Evolutionary conservation across 1,284 basidiomycete species (phyloP).

Genomic region (Caloboletus firmus): DNA sequence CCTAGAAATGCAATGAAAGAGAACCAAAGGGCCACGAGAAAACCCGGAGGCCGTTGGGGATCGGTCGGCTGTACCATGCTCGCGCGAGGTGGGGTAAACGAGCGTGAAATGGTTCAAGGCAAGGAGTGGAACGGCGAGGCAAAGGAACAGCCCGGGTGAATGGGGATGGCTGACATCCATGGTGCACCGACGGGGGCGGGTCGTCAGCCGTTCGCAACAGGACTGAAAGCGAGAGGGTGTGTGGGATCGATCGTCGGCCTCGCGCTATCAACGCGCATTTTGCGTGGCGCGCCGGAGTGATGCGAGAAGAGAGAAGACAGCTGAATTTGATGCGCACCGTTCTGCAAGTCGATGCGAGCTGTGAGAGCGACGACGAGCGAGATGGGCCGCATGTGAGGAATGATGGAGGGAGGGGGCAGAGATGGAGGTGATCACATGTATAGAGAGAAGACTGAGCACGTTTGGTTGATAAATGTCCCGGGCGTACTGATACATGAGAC

Average conservation of each 20-base stretch:
- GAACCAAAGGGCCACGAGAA: slow-evolving; percentile 20
- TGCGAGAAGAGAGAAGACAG: background rate
- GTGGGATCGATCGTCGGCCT: slow-evolving; percentile 19
- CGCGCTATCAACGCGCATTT: slow-evolving; percentile 11
- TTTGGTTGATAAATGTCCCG: slow-evolving; percentile 16
- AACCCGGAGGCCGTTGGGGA: background rate
- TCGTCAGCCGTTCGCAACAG: slow-evolving; percentile 8
- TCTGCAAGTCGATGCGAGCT: background rate
- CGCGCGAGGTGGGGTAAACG: slow-evolving; percentile 1
- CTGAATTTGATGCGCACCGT: slow-evolving; percentile 12
- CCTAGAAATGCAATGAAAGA: slow-evolving; percentile 11
- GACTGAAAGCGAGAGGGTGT: background rate
- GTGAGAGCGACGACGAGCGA: background rate
- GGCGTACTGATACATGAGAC: slow-evolving; percentile 14
- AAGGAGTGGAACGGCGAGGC: background rate
- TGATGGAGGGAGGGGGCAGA: background rate
- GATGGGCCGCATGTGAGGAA: background rate
- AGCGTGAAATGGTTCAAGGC: background rate
- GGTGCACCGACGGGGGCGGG: background rate
- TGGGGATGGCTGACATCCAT: background rate
- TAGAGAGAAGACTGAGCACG: background rate
- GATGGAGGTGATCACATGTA: background rate
- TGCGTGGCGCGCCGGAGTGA: slow-evolving; percentile 14
- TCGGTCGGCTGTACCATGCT: slow-evolving; percentile 2
- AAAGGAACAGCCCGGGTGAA: background rate